Base-by-base conservation (phyloP, 1,139 yeast species). In the Sugiyamaella castrensis region DNA sequence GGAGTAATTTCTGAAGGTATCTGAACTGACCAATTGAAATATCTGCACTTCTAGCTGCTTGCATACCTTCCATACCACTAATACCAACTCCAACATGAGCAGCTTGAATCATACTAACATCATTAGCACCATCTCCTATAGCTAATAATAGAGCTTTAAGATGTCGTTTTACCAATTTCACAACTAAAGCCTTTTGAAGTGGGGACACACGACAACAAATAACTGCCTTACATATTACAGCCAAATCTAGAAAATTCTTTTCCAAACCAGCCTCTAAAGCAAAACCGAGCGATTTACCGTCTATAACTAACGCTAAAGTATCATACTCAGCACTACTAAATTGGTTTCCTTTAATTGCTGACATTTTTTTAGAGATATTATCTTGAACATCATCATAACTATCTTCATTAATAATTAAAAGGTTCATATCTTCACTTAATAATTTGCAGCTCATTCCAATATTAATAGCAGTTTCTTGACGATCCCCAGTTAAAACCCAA, bases 401-500 rank as follows among this genome's bases (percentile, higher is more conserved):
- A 36, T 84, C 91, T 66, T 92, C 98, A 63, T 94, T 94, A 43
- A 94, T 82, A 52, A 92, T 82, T 59, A 94, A 74, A 55, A 94
- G 71, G 60, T 88, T 89, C 99, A 94, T 94, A 63, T 94, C 98
- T 66, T 94, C 98, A 65, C 95, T 84, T 45, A 94, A 72, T 47
- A 94, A 74, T 62, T 87, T 88, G 73, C 98, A 94, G 58, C 96
- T 87, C 97, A 92, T 89, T 55, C 98, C 99, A 65, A 94, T 92
- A 65, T 94, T 94, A 55, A 94, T 87, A 1, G 99, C 98, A 0
- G 99, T 94, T 67, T 94, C 99, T 53, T 97, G 75, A 64, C 92
- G 92, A 64, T 92, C 99, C 46, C 99, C 99, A 0, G 99, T 92
- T 51, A 92, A 74, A 97, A 92, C 92, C 98, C 99, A 92, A 73